Base-by-base conservation (phyloP, 2,329 filamentous ascomycete genomes). In the Talaromyces sp. region DNA sequence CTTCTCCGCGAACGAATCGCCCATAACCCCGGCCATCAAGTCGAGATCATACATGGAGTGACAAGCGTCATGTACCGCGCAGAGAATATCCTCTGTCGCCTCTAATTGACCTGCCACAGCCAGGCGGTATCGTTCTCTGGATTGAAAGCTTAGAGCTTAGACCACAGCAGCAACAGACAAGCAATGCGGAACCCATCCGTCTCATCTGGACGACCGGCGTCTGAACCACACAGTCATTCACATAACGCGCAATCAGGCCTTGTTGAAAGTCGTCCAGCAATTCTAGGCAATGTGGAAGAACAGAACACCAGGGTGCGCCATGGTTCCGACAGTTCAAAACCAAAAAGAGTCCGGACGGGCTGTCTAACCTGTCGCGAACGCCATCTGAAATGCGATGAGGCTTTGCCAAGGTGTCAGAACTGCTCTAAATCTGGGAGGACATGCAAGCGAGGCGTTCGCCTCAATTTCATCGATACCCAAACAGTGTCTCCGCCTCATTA, bases 341-440 rank as follows among this genome's bases (percentile, higher is more conserved):
- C 91, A n/a, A 93, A 89, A 76, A 83, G 93, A 65, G 91, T 96
- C 19, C 86, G 93, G 53, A 97, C 93, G 3, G 93, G 93, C 41
- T 97, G 93, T 73, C 78, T 96, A 65, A 97, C 93, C 2, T 97
- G 93, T 75, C 84, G 93, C 66, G 90, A 96, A 73, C 82, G 92
- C 53, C 93, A 96, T 79, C 80, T 96, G 56, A 96, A 96, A 75
- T 96, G 93, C 73, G 93, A 96, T 70, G 91, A 96, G 74, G 87
- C 81, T 5, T 70, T 81, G 62, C 84, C 85, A 10, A 77, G 79
- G 59, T 88, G 85, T 70, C 81, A 89, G 68, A 97, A 97, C 70
- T 97, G 93, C 76, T 85, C 86, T 62, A 97, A 96, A 77, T 95
- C 93, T 57, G 93, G 87, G 69, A 83, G 93, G 56, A 81, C 87